Percentiles rank a stretch among this genome's conserved stretches.
phyloP scores from a whole-genome alignment of 2,329 filamentous ascomycete genomes.

The Thelonectria olida region DNA sequence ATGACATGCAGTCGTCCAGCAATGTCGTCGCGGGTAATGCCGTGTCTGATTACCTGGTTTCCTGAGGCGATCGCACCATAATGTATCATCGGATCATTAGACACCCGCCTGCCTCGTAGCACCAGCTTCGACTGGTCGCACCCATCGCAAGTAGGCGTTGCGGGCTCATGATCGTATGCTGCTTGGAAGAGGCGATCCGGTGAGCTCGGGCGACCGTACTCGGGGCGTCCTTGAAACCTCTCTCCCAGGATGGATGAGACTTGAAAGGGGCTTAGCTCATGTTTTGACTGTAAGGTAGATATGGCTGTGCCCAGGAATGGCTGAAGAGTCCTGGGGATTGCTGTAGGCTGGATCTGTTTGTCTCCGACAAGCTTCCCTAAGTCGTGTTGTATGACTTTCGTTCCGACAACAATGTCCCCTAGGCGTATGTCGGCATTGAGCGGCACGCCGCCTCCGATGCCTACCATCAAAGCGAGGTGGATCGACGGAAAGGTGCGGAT shows the following conservation, averaged over 20 bases:
- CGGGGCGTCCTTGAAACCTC: fast-evolving
- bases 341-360: not conserved
- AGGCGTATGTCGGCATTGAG: too few species aligned
- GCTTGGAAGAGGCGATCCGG: constrained; percentile 12
- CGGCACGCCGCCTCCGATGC: too few species aligned
- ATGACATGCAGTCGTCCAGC: constrained; percentile 16
- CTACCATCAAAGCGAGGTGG: too few species aligned
- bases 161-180: not conserved
- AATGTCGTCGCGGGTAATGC: constrained; percentile 40
- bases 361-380: not conserved
- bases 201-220: not conserved
- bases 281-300: constrained; percentile 20
- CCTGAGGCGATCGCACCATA: constrained; percentile 40
- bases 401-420: not conserved
- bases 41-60: constrained; percentile 47
- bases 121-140: not conserved
- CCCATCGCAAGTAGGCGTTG: not conserved
- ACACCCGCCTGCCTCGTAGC: not conserved
- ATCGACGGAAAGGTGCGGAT: too few species aligned
- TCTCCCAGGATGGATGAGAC: not conserved
- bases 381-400: not conserved
- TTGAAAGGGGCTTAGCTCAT: not conserved
- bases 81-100: constrained; percentile 7
- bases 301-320: not conserved
- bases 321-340: not conserved